Conservation (phyloP, 1,284 basidiomycete genomes). For the Prillingera fragicola region DNA sequence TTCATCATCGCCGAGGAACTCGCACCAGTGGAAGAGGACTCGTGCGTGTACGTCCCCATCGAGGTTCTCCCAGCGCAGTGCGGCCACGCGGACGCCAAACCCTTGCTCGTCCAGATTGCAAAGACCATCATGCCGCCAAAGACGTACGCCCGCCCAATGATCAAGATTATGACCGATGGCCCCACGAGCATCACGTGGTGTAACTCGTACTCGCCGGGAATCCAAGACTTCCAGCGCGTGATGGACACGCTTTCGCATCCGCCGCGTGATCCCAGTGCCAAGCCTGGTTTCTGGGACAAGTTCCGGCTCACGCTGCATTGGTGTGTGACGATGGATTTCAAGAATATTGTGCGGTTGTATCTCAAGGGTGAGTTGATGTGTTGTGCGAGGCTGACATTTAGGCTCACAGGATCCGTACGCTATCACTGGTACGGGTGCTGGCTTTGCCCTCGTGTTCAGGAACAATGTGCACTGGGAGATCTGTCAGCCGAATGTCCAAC, state of each 20-base stretch:
- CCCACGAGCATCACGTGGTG: slow-evolving; percentile 83
- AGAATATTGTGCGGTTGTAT: slow-evolving; percentile 68
- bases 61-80: slow-evolving; percentile 57
- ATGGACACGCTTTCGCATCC: slow-evolving; percentile 76
- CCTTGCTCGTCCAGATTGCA: slow-evolving; percentile 65
- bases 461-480: slow-evolving; percentile 69
- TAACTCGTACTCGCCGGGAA: slow-evolving; percentile 77
- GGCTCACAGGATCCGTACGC: slow-evolving; percentile 80
- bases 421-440: slow-evolving; percentile 70
- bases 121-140: slow-evolving; percentile 96
- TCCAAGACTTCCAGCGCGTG: slow-evolving; percentile 79
- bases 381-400: slow-evolving; percentile 37
- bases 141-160: slow-evolving; percentile 72
- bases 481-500: slow-evolving; percentile 66
- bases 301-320: slow-evolving; percentile 80
- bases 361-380: slow-evolving; percentile 63
- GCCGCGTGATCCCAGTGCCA: slow-evolving; percentile 78
- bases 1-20: slow-evolving; percentile 88
- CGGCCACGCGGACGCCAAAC: slow-evolving; percentile 54
- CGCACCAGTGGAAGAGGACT: slow-evolving; percentile 55
- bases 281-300: slow-evolving; percentile 94
- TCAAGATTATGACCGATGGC: slow-evolving; percentile 61
- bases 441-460: slow-evolving; percentile 83
- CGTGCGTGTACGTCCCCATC: slow-evolving; percentile 68
- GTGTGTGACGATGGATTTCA: slow-evolving; percentile 66